These are phyloP conservation scores for Magnusiomyces fungicola DNA, from an alignment of 1,139 yeast genomes.

Conservation along the genomic window DNA sequence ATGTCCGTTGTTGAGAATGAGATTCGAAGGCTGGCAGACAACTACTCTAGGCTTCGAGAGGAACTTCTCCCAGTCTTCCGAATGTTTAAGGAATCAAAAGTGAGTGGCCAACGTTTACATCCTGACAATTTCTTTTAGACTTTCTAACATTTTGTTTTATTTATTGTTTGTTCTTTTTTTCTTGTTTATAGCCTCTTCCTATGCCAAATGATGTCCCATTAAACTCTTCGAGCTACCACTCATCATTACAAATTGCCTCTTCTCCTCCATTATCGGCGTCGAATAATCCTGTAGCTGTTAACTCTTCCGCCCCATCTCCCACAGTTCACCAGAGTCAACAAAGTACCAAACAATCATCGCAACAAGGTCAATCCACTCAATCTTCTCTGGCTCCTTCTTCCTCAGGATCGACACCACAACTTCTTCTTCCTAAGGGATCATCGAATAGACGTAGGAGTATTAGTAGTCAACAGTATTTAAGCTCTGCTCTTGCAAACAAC, in stretches of 20 bases:
- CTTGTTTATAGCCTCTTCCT: slow-evolving; percentile 31
- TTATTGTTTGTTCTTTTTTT: too few relatives aligned
- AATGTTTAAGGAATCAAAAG: slow-evolving; percentile 34
- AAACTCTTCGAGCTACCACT: too few relatives aligned
- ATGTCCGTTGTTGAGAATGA: slow-evolving; percentile 32
- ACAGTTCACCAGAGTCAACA: too few relatives aligned
- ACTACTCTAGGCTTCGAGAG: slow-evolving; percentile 32
- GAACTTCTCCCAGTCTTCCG: slow-evolving; percentile 36
- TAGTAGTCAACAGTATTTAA: background rate
- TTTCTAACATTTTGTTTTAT: too few relatives aligned
- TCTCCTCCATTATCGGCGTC: too few relatives aligned
- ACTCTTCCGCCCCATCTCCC: too few relatives aligned
- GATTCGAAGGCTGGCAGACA: slow-evolving; percentile 30
- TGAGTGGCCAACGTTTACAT: slow-evolving; percentile 1
- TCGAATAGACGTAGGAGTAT: background rate
- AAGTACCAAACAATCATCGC: too few relatives aligned
- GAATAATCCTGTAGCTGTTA: too few relatives aligned
- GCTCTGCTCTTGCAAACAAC: background rate
- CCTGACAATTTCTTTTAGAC: background rate
- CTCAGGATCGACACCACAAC: slow-evolving; percentile 5
- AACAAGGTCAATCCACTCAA: slow-evolving; percentile 27
- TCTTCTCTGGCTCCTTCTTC: slow-evolving; percentile 9
- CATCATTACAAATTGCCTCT: too few relatives aligned
- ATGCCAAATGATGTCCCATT: too few relatives aligned
- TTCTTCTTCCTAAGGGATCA: background rate